Conservation (phyloP, 2,329 filamentous ascomycete genomes). For the Ramularia collo-cygni region DNA sequence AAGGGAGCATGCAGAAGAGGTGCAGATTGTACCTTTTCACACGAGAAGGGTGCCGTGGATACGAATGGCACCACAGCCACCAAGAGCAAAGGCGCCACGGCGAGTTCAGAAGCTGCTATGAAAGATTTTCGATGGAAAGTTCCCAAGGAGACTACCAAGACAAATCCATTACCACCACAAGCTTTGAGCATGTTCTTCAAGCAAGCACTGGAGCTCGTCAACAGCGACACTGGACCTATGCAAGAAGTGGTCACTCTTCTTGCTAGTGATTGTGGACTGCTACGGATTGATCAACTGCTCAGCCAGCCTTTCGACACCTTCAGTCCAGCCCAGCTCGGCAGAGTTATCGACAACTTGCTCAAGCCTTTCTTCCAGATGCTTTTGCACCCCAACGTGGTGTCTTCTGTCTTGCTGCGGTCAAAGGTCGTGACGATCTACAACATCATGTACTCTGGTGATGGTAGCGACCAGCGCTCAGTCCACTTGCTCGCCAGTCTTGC, state of each 20-base stretch:
- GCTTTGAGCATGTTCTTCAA: neutral
- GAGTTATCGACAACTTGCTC: slow-evolving; percentile 8
- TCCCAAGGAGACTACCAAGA: neutral
- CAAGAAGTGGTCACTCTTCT: slow-evolving; percentile 22
- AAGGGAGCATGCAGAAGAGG: neutral
- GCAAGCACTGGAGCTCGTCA: neutral
- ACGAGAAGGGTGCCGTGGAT: neutral
- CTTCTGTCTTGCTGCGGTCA: neutral
- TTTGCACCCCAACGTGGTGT: slow-evolving; percentile 4
- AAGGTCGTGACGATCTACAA: neutral
- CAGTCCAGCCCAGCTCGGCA: slow-evolving; percentile 4
- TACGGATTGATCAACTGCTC: slow-evolving; percentile 16
- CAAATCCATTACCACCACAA: neutral
- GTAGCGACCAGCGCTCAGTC: neutral
- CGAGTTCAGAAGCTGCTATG: neutral
- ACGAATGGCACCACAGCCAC: too few species aligned
- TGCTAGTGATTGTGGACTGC: slow-evolving; percentile 17
- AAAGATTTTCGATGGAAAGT: neutral
- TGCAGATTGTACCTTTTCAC: neutral
- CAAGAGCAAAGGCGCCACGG: too few species aligned
- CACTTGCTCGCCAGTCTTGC: neutral
- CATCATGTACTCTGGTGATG: neutral
- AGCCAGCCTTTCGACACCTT: slow-evolving; percentile 6
- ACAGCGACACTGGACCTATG: slow-evolving; percentile 5
- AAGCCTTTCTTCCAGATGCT: slow-evolving; percentile 11